These are phyloP conservation scores for Fomitopsis pulvina DNA, from an alignment of 768 basidiomycete species.

Conservation along the genomic window DNA sequence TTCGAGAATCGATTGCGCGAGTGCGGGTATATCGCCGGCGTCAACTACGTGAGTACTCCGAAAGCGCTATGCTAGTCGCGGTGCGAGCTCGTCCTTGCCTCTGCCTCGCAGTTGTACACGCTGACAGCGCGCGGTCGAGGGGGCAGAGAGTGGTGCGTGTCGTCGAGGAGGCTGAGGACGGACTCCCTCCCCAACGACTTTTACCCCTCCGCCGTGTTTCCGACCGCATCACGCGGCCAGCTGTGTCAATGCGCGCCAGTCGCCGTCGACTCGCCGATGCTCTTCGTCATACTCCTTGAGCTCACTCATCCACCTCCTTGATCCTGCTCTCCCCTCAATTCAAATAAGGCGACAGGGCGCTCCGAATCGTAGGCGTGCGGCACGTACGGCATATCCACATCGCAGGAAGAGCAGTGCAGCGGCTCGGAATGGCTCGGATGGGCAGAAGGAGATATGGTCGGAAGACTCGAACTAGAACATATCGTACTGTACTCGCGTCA, in stretches of 20 bases:
- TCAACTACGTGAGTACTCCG: neutral
- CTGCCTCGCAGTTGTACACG: neutral
- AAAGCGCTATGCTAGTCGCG: neutral
- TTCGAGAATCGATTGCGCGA: neutral
- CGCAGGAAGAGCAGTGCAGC: too few relatives aligned
- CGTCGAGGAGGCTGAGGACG: neutral
- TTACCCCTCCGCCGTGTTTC: neutral
- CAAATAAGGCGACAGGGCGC: neutral
- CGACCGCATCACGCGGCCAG: neutral
- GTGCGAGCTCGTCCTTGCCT: neutral
- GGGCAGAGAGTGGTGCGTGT: neutral
- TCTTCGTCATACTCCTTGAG: neutral
- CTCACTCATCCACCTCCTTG: neutral
- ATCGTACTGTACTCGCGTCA: too few relatives aligned
- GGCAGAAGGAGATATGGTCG: too few relatives aligned
- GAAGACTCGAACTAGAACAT: too few relatives aligned
- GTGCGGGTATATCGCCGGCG: neutral
- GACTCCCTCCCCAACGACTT: neutral
- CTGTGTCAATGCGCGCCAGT: neutral
- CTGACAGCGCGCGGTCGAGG: neutral
- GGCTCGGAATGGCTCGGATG: too few relatives aligned
- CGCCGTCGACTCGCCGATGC: neutral
- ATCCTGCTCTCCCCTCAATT: neutral
- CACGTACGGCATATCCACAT: neutral
- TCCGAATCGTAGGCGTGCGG: neutral